These are phyloP conservation scores for Xylariaceae sp. DNA, from an alignment of 2,329 filamentous ascomycete genomes.

Conservation along the genomic window DNA sequence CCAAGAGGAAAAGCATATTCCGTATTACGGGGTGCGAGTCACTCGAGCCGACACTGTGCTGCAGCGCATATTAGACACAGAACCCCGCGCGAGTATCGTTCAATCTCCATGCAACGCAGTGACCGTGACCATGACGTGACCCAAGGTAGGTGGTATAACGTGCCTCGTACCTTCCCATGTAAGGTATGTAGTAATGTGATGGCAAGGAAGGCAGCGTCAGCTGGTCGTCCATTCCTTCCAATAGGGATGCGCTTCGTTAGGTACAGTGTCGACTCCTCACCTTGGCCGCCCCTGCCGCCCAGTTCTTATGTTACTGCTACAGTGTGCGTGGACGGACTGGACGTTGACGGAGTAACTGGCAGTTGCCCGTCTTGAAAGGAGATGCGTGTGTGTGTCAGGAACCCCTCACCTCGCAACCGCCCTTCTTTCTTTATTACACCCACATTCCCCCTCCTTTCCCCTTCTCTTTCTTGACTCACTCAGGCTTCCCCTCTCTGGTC, in stretches of 20 bases:
- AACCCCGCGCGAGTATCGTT: not conserved
- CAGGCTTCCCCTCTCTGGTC: constrained; percentile 22
- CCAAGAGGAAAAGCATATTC: no score
- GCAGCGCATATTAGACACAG: not conserved
- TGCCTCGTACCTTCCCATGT: constrained; percentile 16
- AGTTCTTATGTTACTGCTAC: constrained; percentile 1
- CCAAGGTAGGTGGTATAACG: not conserved
- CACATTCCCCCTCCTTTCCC: constrained; percentile 20
- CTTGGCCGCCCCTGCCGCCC: not conserved
- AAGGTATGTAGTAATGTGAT: not conserved
- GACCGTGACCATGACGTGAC: not conserved
- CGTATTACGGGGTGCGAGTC: no score
- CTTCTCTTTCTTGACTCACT: constrained; percentile 19
- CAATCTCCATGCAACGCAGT: not conserved
- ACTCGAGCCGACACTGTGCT: not conserved
- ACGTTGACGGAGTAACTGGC: not conserved
- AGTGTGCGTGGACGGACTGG: constrained; percentile 2
- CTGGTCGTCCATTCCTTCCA: constrained; percentile 19
- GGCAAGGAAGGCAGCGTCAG: constrained; percentile 21
- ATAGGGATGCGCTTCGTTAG: not conserved
- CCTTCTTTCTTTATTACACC: constrained; percentile 17
- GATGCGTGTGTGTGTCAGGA: constrained; percentile 7
- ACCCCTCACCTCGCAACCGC: constrained; percentile 21
- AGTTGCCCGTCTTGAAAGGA: constrained; percentile 10
- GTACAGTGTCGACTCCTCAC: not conserved